Evolutionary conservation across 352 stramenopile genomes (phyloP).

Genomic region (Pythium vanterpoolii): DNA sequence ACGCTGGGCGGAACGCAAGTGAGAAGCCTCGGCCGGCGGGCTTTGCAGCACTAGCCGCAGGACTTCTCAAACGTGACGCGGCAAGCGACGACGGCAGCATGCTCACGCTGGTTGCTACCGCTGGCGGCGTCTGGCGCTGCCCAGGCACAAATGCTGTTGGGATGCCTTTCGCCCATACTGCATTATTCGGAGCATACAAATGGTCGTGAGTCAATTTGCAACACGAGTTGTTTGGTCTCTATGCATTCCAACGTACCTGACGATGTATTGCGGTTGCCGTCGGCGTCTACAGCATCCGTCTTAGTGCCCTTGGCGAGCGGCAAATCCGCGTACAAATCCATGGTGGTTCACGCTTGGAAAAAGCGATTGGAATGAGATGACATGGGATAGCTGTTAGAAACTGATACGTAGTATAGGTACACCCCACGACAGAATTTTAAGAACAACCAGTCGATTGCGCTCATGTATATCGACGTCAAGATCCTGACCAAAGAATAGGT

Average conservation of each 20-base stretch:
- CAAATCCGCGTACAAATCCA: slow-evolving; percentile 82
- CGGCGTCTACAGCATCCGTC: slow-evolving; percentile 38
- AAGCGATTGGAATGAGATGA: neutral
- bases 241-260: neutral
- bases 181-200: neutral
- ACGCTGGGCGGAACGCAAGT: slow-evolving; percentile 57
- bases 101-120: slow-evolving; percentile 28
- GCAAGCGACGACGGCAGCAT: slow-evolving; percentile 53
- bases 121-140: neutral
- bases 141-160: slow-evolving; percentile 5
- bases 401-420: neutral
- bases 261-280: slow-evolving; percentile 44
- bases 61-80: slow-evolving; percentile 38
- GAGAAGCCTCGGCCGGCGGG: slow-evolving; percentile 27
- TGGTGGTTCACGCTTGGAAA: slow-evolving; percentile 14
- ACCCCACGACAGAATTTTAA: too few relatives aligned
- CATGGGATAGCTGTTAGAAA: neutral
- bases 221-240: neutral
- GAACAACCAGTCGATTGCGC: too few relatives aligned
- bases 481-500: too few relatives aligned
- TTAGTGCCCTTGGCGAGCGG: slow-evolving; percentile 57
- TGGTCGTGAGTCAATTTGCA: neutral
- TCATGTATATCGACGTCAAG: neutral
- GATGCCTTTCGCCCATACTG: slow-evolving; percentile 48
- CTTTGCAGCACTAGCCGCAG: slow-evolving; percentile 16